Evolutionary conservation across 257 asterid species (phyloP).

Genomic region (Coffea canephora): DNA sequence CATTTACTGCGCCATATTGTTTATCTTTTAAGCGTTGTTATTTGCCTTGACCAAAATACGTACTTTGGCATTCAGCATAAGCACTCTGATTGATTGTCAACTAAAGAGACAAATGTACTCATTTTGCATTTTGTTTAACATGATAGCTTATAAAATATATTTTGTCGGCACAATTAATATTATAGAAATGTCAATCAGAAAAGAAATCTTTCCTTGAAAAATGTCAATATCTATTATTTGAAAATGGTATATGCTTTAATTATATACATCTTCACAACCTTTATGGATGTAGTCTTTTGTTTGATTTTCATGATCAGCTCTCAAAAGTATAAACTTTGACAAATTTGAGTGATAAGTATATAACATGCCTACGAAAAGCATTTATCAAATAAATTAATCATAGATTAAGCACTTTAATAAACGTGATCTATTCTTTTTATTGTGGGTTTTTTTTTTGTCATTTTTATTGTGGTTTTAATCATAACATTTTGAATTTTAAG

Average conservation of each 20-base stretch:
- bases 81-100: background rate
- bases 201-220: too few species aligned
- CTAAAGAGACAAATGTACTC: background rate
- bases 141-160: background rate
- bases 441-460: background rate
- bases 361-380: background rate
- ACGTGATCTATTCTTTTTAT: background rate
- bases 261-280: background rate
- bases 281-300: background rate
- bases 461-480: background rate
- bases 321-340: slow-evolving; percentile 6
- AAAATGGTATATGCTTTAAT: background rate
- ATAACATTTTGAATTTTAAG: background rate
- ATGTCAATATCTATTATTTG: background rate
- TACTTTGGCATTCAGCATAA: background rate
- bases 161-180: background rate
- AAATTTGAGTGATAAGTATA: slow-evolving; percentile 2
- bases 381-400: background rate
- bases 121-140: slow-evolving; percentile 4
- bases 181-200: background rate
- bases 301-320: background rate
- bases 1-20: too few species aligned
- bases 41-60: background rate
- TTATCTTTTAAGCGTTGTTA: too few species aligned
- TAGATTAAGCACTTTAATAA: background rate